Base-by-base conservation (phyloP, 2,329 filamentous ascomycete genomes). In the Xylariaceae sp. region DNA sequence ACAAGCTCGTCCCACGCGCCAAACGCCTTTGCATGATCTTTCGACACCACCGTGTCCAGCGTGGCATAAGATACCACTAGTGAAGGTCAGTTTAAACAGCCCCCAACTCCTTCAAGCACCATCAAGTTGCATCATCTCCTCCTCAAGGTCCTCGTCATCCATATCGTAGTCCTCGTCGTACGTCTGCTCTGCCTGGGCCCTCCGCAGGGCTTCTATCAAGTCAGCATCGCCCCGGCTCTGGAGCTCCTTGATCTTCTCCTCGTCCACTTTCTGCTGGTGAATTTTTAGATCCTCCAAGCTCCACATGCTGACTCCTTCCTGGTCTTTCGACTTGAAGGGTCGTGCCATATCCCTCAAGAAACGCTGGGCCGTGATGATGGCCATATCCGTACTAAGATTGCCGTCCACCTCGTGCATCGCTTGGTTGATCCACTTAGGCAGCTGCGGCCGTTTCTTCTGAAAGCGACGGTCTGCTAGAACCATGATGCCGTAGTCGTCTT, bases 401-500 rank as follows among this genome's bases (percentile, higher is more conserved):
- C 89, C 87, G 65, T 96, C 92, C 19, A 88, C 88, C 46, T 96
- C 92, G 28, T 90, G 80, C 58, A 99, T 82, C 3, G 90, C 92
- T 71, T 96, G 90, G 62, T 88, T 90, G 70, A 99, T 99, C 95
- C 95, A 99, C 72, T 96, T 96, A 9, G 95, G 95, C 24, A 99
- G 80, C 75, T 99, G 96, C 3, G 76, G 82, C 33, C 92, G 83
- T 77, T 98, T 98, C 78, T 95, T 96, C 72, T 92, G 88, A 74
- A 97, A 99, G 16, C 95, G 87, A 37, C 91, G 88, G 73, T 99
- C 95, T 2, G 96, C 95, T 24, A 99, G 82, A 4, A 99, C 94
- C 95, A 99, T 99, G 79, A 99, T 91, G n/a, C 95, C 95, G 74
- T 99, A 99, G 75, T 99, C 95, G 71, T 99, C 96, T 74, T 99